Base-by-base conservation (phyloP, 345 rosid species). In the Litchi chinensis region DNA sequence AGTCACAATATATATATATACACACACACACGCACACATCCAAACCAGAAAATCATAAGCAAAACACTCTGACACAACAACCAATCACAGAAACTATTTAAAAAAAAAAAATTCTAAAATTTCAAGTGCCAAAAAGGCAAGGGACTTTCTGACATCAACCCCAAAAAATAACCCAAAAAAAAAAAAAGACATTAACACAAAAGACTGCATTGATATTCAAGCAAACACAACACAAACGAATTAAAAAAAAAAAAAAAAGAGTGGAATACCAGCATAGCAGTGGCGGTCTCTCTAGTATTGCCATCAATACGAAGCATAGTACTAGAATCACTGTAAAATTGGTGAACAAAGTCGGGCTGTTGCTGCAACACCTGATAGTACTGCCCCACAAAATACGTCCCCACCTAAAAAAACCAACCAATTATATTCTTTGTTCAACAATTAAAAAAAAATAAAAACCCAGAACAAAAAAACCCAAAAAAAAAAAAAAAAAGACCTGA, bases 301-400 rank as follows among this genome's bases (percentile, higher is more conserved):
- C 89, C 92, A 76, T 89, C 90, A 0, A 89, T 65, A 63, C 86
- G 90, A 76, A 84, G 85, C 89, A 87, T 82, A 63, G 88, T 81
- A 54, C 90, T 89, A 76, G 80, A 66, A 56, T 89, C 82, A 76
- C 84, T 85, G 54, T 87, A 85, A 78, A 89, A 89, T 80, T 85
- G 90, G 76, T 84, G 70, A 40, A 81, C 85, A 48, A 76, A 79
- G 8, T 84, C 82, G 22, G 90, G 92, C 73, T 87, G 81, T 28
- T 78, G 83, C 82, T 84, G 84, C 19, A 89, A 74, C 10, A 89
- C 83, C 39, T 82, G 84, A 74, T 89, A 89, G 73, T 89, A 89
- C 76, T 84, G 88, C 32, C 76, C 79, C 32, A 89, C 91, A 67
- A 89, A 89, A 77, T 85, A 89, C n/a, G 87, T 82, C 22, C 89